Evolutionary conservation across 176 grass and related monocot species (phyloP), one percentile per base, ranked within the genome.

Genomic region (Calamus simplicifolius): DNA sequence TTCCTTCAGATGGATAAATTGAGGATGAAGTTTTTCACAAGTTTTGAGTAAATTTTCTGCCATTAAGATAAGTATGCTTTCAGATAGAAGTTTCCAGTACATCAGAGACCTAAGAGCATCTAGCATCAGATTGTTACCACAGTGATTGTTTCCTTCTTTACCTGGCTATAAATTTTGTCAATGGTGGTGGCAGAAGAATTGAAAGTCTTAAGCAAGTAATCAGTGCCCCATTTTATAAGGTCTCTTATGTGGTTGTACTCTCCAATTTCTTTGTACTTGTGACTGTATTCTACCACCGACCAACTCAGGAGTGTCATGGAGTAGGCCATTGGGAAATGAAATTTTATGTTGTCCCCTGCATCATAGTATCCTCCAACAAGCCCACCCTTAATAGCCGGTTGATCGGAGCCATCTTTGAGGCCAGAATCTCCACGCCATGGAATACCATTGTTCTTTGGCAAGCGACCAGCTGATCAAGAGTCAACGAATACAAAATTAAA

Each of bases 321-420:
- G 77, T 89, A 98, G 10, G 93, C 93, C 87, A 98, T 69, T 10
- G 93, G 93, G 66, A 98, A 98, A 57, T 98, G 84, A 84, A 98
- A 98, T 68, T 98, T 98, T 58, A 98, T 98, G 71, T 92, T 92
- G 71, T 98, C 93, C 17, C 93, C 93, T 70, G 93, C 87, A 48
- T 98, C 93, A 51, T 98, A 98, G 70, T 98, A 92, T 10, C 93
- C 93, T 12, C 93, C 93, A 4, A 98, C 84, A 6, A 98, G 85
- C 0, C 87, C 84, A 4, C 92, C 87, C 81, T 91, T 97, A 10
- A 92, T 76, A 64, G 88, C 84, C 6, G 60, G 19, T 50, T 49
- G 6, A 12, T 75, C 70, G 5, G 75, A 80, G 18, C 93, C 93
- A 17, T 98, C 93, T 3, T 49, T 78, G 65, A 98, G 52, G 4